phyloP scores from a whole-genome alignment of 177 flowering plant species.

The Telopea speciosissima region DNA sequence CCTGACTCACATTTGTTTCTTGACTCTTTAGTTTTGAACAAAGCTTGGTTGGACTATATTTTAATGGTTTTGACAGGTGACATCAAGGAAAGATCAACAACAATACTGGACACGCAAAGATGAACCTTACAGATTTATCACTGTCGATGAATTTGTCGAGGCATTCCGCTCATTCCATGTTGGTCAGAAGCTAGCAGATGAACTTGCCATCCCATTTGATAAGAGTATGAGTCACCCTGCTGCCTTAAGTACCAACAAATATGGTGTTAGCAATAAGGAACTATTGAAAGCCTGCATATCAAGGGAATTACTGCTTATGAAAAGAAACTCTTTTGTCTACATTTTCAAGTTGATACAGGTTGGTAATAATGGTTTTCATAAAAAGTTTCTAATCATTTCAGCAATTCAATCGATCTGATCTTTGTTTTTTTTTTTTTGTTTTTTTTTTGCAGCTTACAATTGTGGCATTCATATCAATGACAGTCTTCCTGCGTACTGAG shows the following conservation, averaged over 20 bases:
- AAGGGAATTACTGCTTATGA: constrained; percentile 42
- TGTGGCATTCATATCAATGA: constrained; percentile 33
- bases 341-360: constrained; percentile 43
- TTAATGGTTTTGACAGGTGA: constrained; percentile 8
- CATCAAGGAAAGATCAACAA: constrained; percentile 52
- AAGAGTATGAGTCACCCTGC: constrained; percentile 25
- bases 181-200: constrained; percentile 31
- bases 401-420: too few relatives aligned
- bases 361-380: too few relatives aligned
- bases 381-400: too few relatives aligned
- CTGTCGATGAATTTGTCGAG: constrained; percentile 34
- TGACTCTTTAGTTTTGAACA: too few relatives aligned
- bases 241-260: constrained; percentile 28
- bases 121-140: constrained; percentile 15
- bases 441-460: too few relatives aligned
- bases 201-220: constrained; percentile 31
- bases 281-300: background rate
- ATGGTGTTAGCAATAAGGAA: constrained; percentile 22
- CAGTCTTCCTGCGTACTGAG: constrained; percentile 36
- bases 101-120: constrained; percentile 36
- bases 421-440: too few relatives aligned
- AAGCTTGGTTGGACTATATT: too few relatives aligned
- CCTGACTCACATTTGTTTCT: too few relatives aligned
- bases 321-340: constrained; percentile 37
- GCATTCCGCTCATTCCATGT: constrained; percentile 31